These are phyloP conservation scores for Coemansia asiatica DNA, from an alignment of 192 early-diverging fungal species.

Conservation along the genomic window DNA sequence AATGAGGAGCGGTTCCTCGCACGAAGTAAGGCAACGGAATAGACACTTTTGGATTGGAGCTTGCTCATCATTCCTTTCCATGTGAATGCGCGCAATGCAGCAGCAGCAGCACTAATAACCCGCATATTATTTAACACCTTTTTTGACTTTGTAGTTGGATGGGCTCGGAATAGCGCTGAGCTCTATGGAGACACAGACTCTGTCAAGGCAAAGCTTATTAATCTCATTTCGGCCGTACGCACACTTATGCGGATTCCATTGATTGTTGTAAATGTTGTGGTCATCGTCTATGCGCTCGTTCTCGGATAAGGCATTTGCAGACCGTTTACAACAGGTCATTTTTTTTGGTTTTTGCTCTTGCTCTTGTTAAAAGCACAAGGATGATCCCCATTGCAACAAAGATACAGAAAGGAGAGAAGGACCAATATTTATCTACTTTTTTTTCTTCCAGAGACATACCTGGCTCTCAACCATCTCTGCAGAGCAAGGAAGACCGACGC, in stretches of 20 bases:
- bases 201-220: slow-evolving; percentile 78
- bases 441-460: too few relatives aligned
- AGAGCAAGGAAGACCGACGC: too few relatives aligned
- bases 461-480: too few relatives aligned
- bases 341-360: neutral
- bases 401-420: too few relatives aligned
- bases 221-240: slow-evolving; percentile 86
- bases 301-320: slow-evolving; percentile 60
- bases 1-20: slow-evolving; percentile 92
- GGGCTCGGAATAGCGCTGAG: slow-evolving; percentile 59
- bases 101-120: slow-evolving; percentile 11
- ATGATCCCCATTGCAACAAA: too few relatives aligned
- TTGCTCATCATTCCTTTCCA: too few relatives aligned
- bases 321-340: neutral
- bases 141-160: slow-evolving; percentile 62
- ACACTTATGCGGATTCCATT: slow-evolving; percentile 87
- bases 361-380: too few relatives aligned
- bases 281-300: slow-evolving; percentile 79
- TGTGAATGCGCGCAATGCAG: too few relatives aligned
- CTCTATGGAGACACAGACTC: slow-evolving; percentile 68
- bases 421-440: too few relatives aligned
- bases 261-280: slow-evolving; percentile 74
- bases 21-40: slow-evolving; percentile 60
- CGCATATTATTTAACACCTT: neutral
- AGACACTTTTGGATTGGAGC: too few relatives aligned